Evolutionary conservation across 257 asterid genomes (phyloP), one percentile per base, ranked within the genome.

Genomic region (Petunia secreta): DNA sequence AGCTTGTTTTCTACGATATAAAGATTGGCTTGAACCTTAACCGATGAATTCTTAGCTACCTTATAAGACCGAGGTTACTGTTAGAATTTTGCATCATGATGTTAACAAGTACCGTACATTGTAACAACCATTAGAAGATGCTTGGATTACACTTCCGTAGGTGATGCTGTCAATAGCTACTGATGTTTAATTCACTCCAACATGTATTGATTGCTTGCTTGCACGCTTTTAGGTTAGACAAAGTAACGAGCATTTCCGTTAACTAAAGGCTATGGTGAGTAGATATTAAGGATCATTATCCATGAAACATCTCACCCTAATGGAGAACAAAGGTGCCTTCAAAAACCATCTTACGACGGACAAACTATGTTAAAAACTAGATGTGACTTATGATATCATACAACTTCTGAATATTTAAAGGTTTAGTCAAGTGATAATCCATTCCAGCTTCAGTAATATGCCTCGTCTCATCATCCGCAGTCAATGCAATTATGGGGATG

Each of bases 371-470:
- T 59, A 37, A 59, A 59, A 59, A 62, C 11, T 8, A 36, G 15
- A 37, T 0, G 11, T 7, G 34, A 38, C 2, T 59, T 8, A 62
- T 3, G 43, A 34, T 14, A 8, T 37, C 43, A 62, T 3, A 62
- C 14, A 62, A 62, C 38, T 62, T 15, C 9, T 25, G 41, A 8
- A 36, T 1, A 2, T 64, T 38, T 38, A 94, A 82, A 36, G 98
- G 98, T 60, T 94, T 94, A 80, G 90, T 75, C 74, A 94, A 75
- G 77, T 80, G 85, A 59, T 78, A 87, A 87, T 94, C 98, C 78
- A 86, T 91, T 75, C 97, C 97, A 55, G 94, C 93, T 68, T 82
- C 81, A 52, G 64, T 60, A 86, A 88, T 88, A 83, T 57, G 82
- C n/a, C 14, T 63, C 4, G 76, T 84, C 84, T 85, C 93, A 48